Evolutionary conservation across 345 rosid species (phyloP).

Genomic region (Eutrema japonicum): DNA sequence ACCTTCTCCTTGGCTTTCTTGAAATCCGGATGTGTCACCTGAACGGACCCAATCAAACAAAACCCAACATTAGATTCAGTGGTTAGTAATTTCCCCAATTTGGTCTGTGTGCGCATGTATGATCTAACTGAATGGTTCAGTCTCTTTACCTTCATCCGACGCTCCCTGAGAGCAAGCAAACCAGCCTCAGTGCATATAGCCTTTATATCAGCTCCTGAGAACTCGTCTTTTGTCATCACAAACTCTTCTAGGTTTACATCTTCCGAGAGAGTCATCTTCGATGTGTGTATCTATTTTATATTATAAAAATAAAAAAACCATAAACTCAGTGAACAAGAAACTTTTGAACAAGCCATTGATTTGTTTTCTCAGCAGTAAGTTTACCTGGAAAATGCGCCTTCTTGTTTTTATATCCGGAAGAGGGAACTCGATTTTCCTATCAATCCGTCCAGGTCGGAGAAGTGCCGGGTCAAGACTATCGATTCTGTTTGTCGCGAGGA

Average conservation of each 20-base stretch:
- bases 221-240: conserved; percentile 97
- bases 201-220: conserved; percentile 97
- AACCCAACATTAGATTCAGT: conserved; percentile 7
- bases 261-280: conserved; percentile 94
- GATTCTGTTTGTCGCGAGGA: conserved; percentile 93
- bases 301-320: neutral
- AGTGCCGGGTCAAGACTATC: conserved; percentile 98
- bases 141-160: conserved; percentile 85
- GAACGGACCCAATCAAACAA: conserved; percentile 2
- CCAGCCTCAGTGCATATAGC: conserved; percentile 99
- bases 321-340: conserved; percentile 8
- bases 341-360: neutral
- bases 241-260: conserved; percentile 98
- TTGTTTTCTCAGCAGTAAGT: neutral
- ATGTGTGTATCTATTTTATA: conserved; percentile 77
- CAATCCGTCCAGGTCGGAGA: conserved; percentile 95
- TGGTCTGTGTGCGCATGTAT: neutral
- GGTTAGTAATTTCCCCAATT: neutral
- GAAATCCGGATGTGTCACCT: conserved; percentile 90
- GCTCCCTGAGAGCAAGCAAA: conserved; percentile 90
- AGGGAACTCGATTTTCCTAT: conserved; percentile 95
- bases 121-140: conserved; percentile 4
- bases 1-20: conserved; percentile 98
- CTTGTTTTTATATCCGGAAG: conserved; percentile 99
- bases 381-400: conserved; percentile 95